Percentiles rank a stretch among this genome's conserved stretches.
These are phyloP conservation scores for Hymenoscyphus repandus DNA, from an alignment of 2,329 filamentous ascomycete genomes.

Conservation along the genomic window DNA sequence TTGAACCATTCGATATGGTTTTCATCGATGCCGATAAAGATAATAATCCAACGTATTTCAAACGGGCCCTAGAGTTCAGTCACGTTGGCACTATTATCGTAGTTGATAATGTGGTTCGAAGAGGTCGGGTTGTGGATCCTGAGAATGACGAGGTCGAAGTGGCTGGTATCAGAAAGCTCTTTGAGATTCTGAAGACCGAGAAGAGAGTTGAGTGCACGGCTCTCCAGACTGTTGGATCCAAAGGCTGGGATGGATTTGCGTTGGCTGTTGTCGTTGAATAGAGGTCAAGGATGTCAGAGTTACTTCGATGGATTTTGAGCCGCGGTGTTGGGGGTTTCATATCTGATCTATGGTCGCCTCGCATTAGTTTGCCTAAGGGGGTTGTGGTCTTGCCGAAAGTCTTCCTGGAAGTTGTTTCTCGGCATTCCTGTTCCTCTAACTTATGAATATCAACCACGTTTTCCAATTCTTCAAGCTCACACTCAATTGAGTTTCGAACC, in stretches of 20 bases:
- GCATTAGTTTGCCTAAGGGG: no score
- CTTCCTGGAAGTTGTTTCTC: no score
- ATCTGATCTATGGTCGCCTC: no score
- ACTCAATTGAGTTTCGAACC: no score
- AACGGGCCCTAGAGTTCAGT: constrained; percentile 35
- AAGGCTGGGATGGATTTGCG: constrained; percentile 20
- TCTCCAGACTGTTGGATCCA: constrained; percentile 14
- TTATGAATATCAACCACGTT: no score
- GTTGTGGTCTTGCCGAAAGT: no score
- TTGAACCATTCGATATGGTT: constrained; percentile 46
- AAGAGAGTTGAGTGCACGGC: constrained; percentile 17
- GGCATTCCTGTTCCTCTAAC: no score
- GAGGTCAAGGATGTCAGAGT: not conserved
- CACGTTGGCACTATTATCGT: constrained; percentile 45
- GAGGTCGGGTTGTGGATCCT: constrained; percentile 39
- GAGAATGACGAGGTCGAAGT: constrained; percentile 26
- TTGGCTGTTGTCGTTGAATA: constrained; percentile 14
- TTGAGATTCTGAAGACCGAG: constrained; percentile 16
- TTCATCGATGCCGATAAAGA: constrained; percentile 50
- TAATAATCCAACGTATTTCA: constrained; percentile 43
- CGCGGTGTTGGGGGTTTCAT: not conserved
- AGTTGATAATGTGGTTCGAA: constrained; percentile 48
- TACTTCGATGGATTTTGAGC: not conserved
- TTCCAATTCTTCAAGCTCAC: no score
- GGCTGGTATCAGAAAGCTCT: constrained; percentile 9